phyloP scores from a whole-genome alignment of 2,329 filamentous ascomycete species.

The Alternaria arbusti region DNA sequence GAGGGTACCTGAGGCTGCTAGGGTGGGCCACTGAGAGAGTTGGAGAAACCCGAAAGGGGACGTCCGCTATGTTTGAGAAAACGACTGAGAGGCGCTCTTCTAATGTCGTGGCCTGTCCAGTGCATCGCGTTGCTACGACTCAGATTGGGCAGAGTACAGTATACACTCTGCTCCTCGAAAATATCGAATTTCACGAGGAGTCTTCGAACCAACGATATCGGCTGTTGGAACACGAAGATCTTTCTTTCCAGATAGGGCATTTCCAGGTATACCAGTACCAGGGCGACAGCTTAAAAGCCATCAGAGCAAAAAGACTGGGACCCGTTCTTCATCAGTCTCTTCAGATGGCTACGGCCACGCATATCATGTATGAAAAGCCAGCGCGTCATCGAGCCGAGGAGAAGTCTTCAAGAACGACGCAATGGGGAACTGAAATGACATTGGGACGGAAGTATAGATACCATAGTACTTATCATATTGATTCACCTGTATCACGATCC shows the following conservation, averaged over 20 bases:
- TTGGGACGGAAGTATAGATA: neutral
- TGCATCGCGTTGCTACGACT: neutral
- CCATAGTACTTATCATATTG: neutral
- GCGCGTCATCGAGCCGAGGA: neutral
- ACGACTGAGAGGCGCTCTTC: neutral
- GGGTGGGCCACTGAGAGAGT: constrained; percentile 1
- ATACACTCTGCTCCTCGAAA: neutral
- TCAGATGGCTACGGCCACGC: neutral
- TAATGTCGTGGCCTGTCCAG: neutral
- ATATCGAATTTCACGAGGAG: neutral
- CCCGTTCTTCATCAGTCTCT: neutral
- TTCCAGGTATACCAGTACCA: neutral
- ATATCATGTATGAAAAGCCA: neutral
- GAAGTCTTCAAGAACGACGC: neutral
- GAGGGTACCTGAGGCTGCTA: constrained; percentile 15
- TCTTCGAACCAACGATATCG: neutral
- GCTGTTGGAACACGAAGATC: neutral
- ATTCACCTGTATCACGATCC: neutral
- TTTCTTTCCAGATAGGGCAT: too few species aligned
- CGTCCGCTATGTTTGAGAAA: neutral
- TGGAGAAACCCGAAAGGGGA: neutral
- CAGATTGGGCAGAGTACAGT: neutral
- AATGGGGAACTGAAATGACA: neutral
- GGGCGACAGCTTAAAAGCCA: neutral
- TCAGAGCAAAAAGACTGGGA: neutral